Conservation (phyloP, 139 green algal genomes). For the Ettlia oleoabundans region DNA sequence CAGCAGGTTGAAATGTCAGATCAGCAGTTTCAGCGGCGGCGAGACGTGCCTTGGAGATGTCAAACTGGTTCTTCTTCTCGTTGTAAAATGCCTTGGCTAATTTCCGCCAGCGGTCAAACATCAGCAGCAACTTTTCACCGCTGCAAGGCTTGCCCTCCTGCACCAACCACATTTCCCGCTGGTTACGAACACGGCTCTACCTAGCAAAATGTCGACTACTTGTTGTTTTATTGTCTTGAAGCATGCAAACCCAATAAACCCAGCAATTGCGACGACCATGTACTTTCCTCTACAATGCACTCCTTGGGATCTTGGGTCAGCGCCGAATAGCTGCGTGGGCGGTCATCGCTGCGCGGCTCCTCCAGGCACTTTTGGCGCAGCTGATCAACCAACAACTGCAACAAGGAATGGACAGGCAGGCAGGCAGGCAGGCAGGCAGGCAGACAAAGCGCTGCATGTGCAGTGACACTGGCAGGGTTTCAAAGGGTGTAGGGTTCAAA, state of each 20-base stretch:
- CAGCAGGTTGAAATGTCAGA: background rate
- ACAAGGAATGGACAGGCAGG: background rate
- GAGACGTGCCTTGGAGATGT: conserved; percentile 91
- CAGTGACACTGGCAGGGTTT: too few relatives aligned
- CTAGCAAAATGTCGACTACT: background rate
- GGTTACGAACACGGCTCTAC: background rate
- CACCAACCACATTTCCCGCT: background rate
- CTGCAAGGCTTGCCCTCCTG: conserved; percentile 72
- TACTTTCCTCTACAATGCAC: conserved; percentile 48
- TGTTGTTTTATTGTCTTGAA: too few relatives aligned
- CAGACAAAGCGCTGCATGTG: too few relatives aligned
- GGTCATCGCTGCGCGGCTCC: conserved; percentile 52
- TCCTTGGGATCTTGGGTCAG: conserved; percentile 75
- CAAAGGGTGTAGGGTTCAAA: too few relatives aligned
- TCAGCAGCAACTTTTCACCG: conserved; percentile 86
- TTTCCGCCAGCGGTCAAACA: conserved; percentile 94
- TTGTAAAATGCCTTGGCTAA: conserved; percentile 87
- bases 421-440: background rate
- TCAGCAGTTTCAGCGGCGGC: background rate
- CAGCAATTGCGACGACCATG: background rate
- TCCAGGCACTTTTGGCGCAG: conserved; percentile 83
- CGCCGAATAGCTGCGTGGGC: conserved; percentile 57
- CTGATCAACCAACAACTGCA: conserved; percentile 74
- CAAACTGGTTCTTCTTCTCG: conserved; percentile 83
- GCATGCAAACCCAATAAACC: too few relatives aligned